Conservation (phyloP, 2,329 filamentous ascomycete genomes). For the Verticillium tricorpus region DNA sequence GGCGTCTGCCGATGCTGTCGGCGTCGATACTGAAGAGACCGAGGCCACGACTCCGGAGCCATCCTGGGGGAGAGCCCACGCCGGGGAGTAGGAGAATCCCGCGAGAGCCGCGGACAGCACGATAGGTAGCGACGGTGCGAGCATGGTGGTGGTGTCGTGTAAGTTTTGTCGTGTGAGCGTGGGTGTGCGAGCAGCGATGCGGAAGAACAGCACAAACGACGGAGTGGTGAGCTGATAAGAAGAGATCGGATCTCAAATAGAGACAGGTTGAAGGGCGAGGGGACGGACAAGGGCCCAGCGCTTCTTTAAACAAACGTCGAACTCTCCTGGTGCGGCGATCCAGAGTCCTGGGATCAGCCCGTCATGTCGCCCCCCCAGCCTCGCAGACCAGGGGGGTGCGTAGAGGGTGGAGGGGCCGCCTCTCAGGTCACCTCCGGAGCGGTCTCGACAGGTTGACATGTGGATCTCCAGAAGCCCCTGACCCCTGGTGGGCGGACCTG, state of each 20-base stretch:
- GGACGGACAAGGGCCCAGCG: not conserved
- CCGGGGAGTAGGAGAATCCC: not conserved
- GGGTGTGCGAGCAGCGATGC: too few species aligned
- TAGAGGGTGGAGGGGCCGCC: not conserved
- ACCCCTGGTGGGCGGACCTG: not conserved
- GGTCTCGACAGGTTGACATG: not conserved
- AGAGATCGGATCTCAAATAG: not conserved
- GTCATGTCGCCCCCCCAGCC: not conserved
- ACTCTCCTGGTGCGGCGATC: not conserved
- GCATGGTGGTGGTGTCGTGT: not conserved
- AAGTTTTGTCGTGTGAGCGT: not conserved
- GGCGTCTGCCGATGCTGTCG: slow-evolving; percentile 8
- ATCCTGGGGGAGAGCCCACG: not conserved
- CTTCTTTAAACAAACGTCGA: not conserved
- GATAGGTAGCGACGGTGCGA: not conserved
- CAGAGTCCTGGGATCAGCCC: not conserved
- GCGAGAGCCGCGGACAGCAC: not conserved
- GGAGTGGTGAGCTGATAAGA: not conserved
- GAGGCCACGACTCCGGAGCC: slow-evolving; percentile 2
- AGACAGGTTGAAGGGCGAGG: not conserved
- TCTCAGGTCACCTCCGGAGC: not conserved
- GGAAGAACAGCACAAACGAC: not conserved
- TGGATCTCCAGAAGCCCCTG: not conserved
- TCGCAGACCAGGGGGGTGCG: not conserved
- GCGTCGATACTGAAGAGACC: slow-evolving; percentile 11